A percentile compares a stretch with the other conserved stretches of the same genome.
Conservation (phyloP, 352 stramenopile species). For the Elongisporangium prolatum region DNA sequence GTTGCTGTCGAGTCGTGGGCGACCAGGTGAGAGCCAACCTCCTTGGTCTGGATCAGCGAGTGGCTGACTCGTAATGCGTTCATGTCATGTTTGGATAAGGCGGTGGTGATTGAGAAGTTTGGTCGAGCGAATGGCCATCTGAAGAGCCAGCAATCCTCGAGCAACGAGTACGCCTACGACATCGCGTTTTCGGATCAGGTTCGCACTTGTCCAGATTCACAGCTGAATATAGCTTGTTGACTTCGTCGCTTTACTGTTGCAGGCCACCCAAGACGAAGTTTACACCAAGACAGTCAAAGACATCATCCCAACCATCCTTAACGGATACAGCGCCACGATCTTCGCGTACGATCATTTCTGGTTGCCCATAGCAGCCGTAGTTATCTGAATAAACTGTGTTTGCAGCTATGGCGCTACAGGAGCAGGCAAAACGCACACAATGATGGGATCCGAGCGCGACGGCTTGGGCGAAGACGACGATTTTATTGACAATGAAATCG, state of each 20-base stretch:
- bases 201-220: background rate
- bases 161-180: constrained; percentile 58
- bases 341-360: constrained; percentile 38
- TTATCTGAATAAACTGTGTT: background rate
- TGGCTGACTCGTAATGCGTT: no score
- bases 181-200: constrained; percentile 45
- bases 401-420: constrained; percentile 54
- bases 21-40: constrained; percentile 29
- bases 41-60: background rate
- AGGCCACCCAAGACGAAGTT: constrained; percentile 45
- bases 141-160: constrained; percentile 47
- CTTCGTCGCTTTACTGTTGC: background rate
- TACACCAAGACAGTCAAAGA: constrained; percentile 56
- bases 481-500: constrained; percentile 31
- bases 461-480: constrained; percentile 33
- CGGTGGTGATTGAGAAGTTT: constrained; percentile 62
- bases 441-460: constrained; percentile 69
- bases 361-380: background rate
- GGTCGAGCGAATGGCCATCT: constrained; percentile 37
- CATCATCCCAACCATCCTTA: constrained; percentile 59
- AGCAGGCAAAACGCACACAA: constrained; percentile 67
- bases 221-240: background rate
- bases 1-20: constrained; percentile 47
- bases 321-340: constrained; percentile 80
- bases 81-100: constrained; percentile 11